Evolutionary conservation across 1,284 basidiomycete species (phyloP).

Genomic region (Sanguinoderma infundibulare): DNA sequence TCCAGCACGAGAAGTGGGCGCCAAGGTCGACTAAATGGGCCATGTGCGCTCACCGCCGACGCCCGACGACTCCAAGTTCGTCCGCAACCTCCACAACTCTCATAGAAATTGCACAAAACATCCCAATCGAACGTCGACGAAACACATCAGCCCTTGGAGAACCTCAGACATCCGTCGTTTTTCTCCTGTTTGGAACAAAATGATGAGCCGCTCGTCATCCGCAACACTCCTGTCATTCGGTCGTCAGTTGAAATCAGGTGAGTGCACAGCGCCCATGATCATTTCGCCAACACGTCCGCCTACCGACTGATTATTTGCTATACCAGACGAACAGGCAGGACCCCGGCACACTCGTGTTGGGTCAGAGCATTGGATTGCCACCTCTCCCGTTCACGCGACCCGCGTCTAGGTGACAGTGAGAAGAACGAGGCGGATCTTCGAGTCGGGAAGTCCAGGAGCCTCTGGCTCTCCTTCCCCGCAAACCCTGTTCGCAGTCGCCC

Average conservation of each 20-base stretch:
- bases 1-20: not conserved
- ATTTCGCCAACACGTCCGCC: not conserved
- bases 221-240: not conserved
- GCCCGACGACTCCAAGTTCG: not conserved
- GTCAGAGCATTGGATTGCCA: not conserved
- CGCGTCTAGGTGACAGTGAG: conserved; percentile 4
- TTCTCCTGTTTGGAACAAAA: not conserved
- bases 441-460: not conserved
- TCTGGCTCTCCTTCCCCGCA: not conserved
- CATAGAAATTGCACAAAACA: not conserved
- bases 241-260: not conserved
- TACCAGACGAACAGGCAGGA: not conserved
- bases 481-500: not conserved
- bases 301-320: not conserved
- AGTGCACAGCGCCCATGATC: not conserved
- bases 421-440: conserved; percentile 1
- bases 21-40: conserved; percentile 5
- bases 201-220: not conserved
- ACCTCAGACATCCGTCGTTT: not conserved
- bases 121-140: not conserved
- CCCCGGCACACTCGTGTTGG: not conserved
- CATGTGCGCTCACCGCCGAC: conserved; percentile 4
- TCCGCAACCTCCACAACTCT: not conserved
- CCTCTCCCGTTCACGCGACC: not conserved
- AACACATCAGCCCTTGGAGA: not conserved